phyloP scores from a whole-genome alignment of 176 grass and related monocot genomes.

The Miscanthus lutarioriparius region DNA sequence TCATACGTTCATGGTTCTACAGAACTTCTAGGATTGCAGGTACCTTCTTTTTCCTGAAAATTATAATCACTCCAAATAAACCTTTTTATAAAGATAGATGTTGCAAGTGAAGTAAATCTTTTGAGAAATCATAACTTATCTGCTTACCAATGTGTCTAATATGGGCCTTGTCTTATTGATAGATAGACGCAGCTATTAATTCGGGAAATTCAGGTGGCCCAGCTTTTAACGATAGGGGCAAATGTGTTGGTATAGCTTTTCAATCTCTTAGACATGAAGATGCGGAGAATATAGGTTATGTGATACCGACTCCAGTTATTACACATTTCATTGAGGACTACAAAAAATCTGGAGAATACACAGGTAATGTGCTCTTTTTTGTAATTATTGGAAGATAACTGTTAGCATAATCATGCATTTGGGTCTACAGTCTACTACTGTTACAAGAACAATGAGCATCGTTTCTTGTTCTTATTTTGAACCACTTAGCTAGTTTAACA shows the following conservation, averaged over 20 bases:
- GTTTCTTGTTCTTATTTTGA: conserved; percentile 18
- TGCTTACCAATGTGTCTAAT: not conserved
- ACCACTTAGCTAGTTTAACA: not conserved
- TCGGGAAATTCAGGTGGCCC: conserved; percentile 97
- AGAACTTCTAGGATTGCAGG: conserved; percentile 93
- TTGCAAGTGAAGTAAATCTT: not conserved
- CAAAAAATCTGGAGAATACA: conserved; percentile 89
- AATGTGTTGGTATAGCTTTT: conserved; percentile 99
- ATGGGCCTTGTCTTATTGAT: conserved; percentile 28
- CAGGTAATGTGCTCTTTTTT: conserved; percentile 55
- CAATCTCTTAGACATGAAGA: conserved; percentile 99
- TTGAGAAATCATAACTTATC: not conserved
- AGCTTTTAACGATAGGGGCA: conserved; percentile 84
- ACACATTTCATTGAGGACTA: conserved; percentile 93
- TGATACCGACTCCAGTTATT: conserved; percentile 95
- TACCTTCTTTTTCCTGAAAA: conserved; percentile 19
- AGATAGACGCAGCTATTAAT: conserved; percentile 99
- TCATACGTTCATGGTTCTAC: conserved; percentile 97
- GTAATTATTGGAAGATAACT: not conserved
- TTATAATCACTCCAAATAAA: not conserved
- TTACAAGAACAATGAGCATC: not conserved
- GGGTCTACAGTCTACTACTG: not conserved
- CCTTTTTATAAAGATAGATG: conserved; percentile 8
- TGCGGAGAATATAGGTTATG: conserved; percentile 98
- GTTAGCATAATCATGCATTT: conserved; percentile 14